Percentiles rank a stretch among this genome's conserved stretches.
Conservation (phyloP, 179 eudicot species). For the Silene noctiflora region DNA sequence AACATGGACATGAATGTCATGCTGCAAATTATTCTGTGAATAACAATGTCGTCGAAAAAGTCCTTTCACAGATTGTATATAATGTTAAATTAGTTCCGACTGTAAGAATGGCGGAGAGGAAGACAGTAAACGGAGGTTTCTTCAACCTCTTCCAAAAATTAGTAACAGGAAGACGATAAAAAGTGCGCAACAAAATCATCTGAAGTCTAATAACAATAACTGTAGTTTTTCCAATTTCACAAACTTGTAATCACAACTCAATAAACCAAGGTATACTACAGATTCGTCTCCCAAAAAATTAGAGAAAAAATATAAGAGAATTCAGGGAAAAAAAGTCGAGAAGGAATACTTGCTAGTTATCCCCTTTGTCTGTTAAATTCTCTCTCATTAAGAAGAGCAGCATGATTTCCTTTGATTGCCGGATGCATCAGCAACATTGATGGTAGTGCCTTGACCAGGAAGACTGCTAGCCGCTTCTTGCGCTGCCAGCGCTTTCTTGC, state of each 20-base stretch:
- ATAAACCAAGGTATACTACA: conserved; percentile 38
- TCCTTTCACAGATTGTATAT: too few relatives aligned
- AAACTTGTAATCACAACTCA: conserved; percentile 32
- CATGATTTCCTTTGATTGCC: conserved; percentile 42
- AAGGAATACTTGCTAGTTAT: conserved; percentile 31
- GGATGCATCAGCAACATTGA: conserved; percentile 44
- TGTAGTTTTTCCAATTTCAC: conserved; percentile 34
- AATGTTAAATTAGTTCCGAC: too few relatives aligned
- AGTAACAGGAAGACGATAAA: conserved; percentile 3
- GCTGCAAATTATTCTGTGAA: too few relatives aligned
- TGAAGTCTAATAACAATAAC: conserved; percentile 32
- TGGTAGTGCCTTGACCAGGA: conserved; percentile 60
- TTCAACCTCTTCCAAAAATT: conserved; percentile 11
- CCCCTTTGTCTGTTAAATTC: conserved; percentile 22
- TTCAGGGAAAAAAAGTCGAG: conserved; percentile 19
- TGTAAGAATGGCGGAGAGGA: too few relatives aligned
- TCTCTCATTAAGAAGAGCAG: conserved; percentile 39
- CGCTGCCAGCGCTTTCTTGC: conserved; percentile 61
- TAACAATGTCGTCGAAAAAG: too few relatives aligned
- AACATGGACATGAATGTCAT: too few relatives aligned
- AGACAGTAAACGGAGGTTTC: conserved; percentile 5
- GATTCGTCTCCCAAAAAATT: conserved; percentile 31
- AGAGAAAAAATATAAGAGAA: conserved; percentile 22
- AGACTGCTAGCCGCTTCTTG: conserved; percentile 46
- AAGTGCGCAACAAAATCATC: conserved; percentile 12